Percentiles rank a stretch among this genome's conserved stretches.
Conservation (phyloP, 768 basidiomycete species). For the Calocybe indica region DNA sequence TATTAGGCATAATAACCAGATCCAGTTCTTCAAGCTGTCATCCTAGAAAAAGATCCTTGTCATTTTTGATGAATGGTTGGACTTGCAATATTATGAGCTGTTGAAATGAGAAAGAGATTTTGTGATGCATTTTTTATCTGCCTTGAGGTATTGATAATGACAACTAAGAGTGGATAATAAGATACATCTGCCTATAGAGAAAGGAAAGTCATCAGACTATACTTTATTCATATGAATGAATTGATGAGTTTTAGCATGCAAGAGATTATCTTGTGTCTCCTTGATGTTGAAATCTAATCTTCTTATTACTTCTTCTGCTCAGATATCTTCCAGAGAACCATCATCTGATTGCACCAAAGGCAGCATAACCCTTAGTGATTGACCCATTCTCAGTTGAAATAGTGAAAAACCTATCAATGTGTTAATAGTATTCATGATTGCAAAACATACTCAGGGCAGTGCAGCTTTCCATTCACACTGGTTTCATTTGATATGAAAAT, state of each 20-base stretch:
- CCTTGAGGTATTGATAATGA: no score
- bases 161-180: constrained; percentile 20
- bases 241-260: constrained; percentile 14
- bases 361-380: not conserved
- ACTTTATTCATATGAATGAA: constrained; percentile 12
- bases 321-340: not conserved
- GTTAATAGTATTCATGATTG: constrained; percentile 25
- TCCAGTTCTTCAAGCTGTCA: no score
- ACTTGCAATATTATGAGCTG: no score
- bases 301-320: constrained; percentile 8
- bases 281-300: not conserved
- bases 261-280: constrained; percentile 9
- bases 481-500: constrained; percentile 20
- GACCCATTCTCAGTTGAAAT: constrained; percentile 22
- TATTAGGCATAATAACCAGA: no score
- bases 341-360: not conserved
- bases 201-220: not conserved
- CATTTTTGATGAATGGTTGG: no score
- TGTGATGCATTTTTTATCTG: no score
- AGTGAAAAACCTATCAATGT: constrained; percentile 21
- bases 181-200: constrained; percentile 14
- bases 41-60: no score
- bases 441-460: constrained; percentile 20
- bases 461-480: constrained; percentile 24
- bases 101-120: no score